A percentile compares a stretch with the other conserved stretches of the same genome.
These are phyloP conservation scores for Neopestalotiopsis sp. DNA, from an alignment of 2,329 filamentous ascomycete species.

Conservation along the genomic window DNA sequence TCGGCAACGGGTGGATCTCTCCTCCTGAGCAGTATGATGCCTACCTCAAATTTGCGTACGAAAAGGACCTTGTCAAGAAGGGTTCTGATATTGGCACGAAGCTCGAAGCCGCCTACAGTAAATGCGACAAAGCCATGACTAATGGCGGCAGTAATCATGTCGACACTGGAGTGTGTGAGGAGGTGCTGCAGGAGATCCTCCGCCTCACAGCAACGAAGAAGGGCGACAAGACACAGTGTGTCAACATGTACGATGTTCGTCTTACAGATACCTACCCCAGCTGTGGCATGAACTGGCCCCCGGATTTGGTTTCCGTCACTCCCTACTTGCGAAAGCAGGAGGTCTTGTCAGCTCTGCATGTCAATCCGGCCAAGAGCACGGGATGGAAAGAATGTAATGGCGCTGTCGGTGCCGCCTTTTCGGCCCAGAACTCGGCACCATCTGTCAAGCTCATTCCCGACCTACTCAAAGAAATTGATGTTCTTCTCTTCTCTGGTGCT, in stretches of 20 bases:
- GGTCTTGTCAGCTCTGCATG: constrained; percentile 79
- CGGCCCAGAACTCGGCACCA: constrained; percentile 71
- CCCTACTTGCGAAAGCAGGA: constrained; percentile 86
- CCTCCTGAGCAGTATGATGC: constrained; percentile 87
- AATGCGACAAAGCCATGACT: constrained; percentile 69
- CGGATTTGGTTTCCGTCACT: constrained; percentile 77
- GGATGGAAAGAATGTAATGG: constrained; percentile 94
- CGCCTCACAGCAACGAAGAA: constrained; percentile 61
- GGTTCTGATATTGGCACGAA: constrained; percentile 67
- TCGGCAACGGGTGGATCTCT: constrained; percentile 98
- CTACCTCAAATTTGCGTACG: constrained; percentile 82
- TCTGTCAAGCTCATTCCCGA: constrained; percentile 77
- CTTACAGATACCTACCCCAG: constrained; percentile 79
- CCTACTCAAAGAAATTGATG: constrained; percentile 75
- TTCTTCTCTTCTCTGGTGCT: constrained; percentile 90
- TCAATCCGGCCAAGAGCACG: constrained; percentile 79
- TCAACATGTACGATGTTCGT: constrained; percentile 98
- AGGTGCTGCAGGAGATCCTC: constrained; percentile 76
- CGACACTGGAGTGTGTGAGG: constrained; percentile 74
- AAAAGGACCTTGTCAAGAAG: constrained; percentile 73
- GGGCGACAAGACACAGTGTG: constrained; percentile 63
- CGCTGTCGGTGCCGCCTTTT: constrained; percentile 75
- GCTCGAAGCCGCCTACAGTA: constrained; percentile 71
- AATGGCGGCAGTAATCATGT: constrained; percentile 61
- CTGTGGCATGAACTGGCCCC: constrained; percentile 98